Percentiles rank a stretch among this genome's conserved stretches.
Evolutionary conservation across 768 basidiomycete species (phyloP).

Genomic region (Suillus variegatus): DNA sequence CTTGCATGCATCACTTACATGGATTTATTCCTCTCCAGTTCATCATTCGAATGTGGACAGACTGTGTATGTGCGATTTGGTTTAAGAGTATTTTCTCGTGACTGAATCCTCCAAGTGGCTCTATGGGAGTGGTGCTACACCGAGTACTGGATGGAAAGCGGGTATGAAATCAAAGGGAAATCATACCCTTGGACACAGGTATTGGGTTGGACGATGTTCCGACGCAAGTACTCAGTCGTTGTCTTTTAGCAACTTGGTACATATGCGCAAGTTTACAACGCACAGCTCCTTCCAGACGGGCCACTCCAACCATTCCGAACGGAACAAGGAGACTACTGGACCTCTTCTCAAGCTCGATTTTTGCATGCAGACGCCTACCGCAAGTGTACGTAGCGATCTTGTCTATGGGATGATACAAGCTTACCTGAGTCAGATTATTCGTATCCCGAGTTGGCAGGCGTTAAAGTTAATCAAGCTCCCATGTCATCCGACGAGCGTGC

Average conservation of each 20-base stretch:
- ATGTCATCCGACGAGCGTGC: constrained; percentile 17
- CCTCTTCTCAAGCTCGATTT: constrained; percentile 24
- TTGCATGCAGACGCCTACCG: constrained; percentile 19
- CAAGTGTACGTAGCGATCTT: constrained; percentile 18
- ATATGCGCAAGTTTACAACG: constrained; percentile 20
- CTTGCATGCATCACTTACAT: background rate
- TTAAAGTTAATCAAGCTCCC: constrained; percentile 25
- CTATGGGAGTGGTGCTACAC: constrained; percentile 33
- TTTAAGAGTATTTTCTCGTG: background rate
- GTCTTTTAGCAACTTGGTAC: constrained; percentile 21
- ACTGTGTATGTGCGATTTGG: constrained; percentile 16
- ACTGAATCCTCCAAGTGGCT: constrained; percentile 17
- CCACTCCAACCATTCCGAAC: constrained; percentile 26
- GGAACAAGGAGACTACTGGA: constrained; percentile 26
- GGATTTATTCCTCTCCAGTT: constrained; percentile 15
- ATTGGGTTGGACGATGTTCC: background rate
- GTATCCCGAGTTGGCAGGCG: constrained; percentile 25
- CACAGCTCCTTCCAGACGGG: constrained; percentile 18
- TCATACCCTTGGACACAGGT: constrained; percentile 24
- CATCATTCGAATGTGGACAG: constrained; percentile 27
- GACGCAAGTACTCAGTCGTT: background rate
- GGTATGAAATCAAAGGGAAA: constrained; percentile 14
- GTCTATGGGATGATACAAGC: background rate
- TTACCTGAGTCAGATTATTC: constrained; percentile 24
- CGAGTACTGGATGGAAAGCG: constrained; percentile 29